Percentiles rank a stretch among this genome's conserved stretches.
Conservation (phyloP, 2,329 filamentous ascomycete genomes). For the Bimuria novae-zelandiae region DNA sequence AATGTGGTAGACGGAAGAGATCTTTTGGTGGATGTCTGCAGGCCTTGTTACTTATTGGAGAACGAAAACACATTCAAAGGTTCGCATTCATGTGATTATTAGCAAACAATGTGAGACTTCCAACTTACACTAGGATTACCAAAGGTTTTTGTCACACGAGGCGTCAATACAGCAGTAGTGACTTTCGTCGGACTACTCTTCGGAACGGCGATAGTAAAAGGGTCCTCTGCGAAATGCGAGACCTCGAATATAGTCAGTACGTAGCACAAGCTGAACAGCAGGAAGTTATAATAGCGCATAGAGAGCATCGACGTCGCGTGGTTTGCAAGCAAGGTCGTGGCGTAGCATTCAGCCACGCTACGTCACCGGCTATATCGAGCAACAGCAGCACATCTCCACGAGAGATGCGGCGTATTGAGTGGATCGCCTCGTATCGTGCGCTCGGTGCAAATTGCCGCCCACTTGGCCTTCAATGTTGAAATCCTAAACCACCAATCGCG, state of each 20-base stretch:
- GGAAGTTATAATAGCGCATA: conserved; percentile 5
- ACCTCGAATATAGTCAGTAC: conserved; percentile 7
- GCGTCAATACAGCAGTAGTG: background rate
- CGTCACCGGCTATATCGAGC: conserved; percentile 6
- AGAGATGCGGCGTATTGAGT: background rate
- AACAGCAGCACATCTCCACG: background rate
- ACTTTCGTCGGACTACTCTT: background rate
- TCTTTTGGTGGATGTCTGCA: background rate
- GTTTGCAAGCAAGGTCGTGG: background rate
- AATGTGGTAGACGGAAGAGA: background rate
- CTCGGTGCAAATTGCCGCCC: too few relatives aligned
- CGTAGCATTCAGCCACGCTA: conserved; percentile 8
- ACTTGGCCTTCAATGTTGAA: too few relatives aligned
- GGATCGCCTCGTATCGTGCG: background rate
- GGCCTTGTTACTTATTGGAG: background rate
- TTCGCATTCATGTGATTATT: background rate
- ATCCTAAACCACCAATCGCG: too few relatives aligned
- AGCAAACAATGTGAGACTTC: background rate
- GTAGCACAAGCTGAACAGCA: conserved; percentile 7
- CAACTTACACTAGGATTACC: conserved; percentile 3
- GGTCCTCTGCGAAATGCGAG: background rate
- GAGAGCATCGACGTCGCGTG: conserved; percentile 1
- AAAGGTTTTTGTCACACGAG: background rate
- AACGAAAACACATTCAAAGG: background rate
- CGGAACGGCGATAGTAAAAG: background rate